Percentiles rank a stretch among this genome's conserved stretches.
Conservation (phyloP, 352 stramenopile genomes). For the Phytophthora ohioensis region DNA sequence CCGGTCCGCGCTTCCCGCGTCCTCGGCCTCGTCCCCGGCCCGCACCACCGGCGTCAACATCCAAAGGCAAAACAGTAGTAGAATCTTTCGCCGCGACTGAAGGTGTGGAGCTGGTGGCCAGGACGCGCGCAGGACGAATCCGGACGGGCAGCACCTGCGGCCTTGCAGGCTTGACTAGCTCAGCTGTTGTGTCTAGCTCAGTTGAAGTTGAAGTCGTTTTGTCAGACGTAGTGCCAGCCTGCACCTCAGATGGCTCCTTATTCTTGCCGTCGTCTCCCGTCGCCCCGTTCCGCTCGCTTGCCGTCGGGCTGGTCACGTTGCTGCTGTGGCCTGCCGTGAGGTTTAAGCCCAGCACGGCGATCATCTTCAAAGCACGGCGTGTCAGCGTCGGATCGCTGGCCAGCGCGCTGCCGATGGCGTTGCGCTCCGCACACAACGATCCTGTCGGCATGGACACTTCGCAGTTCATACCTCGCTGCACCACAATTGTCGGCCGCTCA, state of each 20-base stretch:
- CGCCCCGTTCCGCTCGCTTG: slow-evolving; percentile 9
- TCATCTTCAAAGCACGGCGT: slow-evolving; percentile 94
- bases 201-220: slow-evolving; percentile 41
- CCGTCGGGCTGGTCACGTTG: slow-evolving; percentile 20
- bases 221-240: slow-evolving; percentile 23
- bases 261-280: slow-evolving; percentile 20
- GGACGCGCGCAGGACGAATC: slow-evolving; percentile 22
- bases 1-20: slow-evolving; percentile 34
- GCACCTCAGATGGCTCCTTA: slow-evolving; percentile 26
- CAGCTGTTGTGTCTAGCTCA: background rate
- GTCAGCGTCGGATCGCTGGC: slow-evolving; percentile 93
- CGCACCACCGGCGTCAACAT: background rate
- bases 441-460: slow-evolving; percentile 98
- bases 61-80: background rate
- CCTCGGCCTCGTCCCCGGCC: slow-evolving; percentile 14
- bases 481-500: slow-evolving; percentile 56
- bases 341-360: slow-evolving; percentile 95
- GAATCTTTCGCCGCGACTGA: slow-evolving; percentile 5
- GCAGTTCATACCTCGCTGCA: slow-evolving; percentile 99
- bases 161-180: slow-evolving; percentile 7
- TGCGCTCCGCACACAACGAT: slow-evolving; percentile 97
- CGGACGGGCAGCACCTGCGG: slow-evolving; percentile 24
- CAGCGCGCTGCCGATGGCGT: slow-evolving; percentile 98
- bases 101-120: slow-evolving; percentile 12
- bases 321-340: slow-evolving; percentile 36